A percentile compares a stretch with the other conserved stretches of the same genome.
These are phyloP conservation scores for Neurospora pannonica DNA, from an alignment of 495 filamentous ascomycete genomes.

Conservation along the genomic window DNA sequence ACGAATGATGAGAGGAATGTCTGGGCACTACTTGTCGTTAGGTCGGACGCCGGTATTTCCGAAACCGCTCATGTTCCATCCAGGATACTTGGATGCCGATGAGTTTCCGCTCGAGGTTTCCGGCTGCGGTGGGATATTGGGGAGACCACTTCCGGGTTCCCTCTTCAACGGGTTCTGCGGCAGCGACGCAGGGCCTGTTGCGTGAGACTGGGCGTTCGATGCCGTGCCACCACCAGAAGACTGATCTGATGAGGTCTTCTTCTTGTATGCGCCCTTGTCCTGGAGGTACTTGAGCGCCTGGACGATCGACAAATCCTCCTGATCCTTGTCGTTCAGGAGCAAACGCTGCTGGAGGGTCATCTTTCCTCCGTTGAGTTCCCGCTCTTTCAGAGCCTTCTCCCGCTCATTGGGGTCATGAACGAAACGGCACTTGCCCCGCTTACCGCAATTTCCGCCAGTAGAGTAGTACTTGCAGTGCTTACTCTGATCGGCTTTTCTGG, in stretches of 20 bases:
- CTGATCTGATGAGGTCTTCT: background rate
- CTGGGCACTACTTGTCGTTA: conserved; percentile 13
- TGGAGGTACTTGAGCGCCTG: conserved; percentile 42
- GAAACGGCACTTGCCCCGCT: conserved; percentile 57
- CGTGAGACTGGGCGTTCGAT: conserved; percentile 2
- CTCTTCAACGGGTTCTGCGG: conserved; percentile 14
- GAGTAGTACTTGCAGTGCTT: conserved; percentile 54
- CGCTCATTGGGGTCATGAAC: conserved; percentile 46
- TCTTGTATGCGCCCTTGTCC: conserved; percentile 28
- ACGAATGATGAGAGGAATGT: background rate
- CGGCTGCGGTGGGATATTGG: conserved; percentile 18
- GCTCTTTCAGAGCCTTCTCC: conserved; percentile 42
- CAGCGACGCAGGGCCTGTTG: background rate
- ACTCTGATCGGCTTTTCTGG: conserved; percentile 39
- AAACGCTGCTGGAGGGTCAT: conserved; percentile 48
- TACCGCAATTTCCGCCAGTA: conserved; percentile 49
- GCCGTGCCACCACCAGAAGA: background rate
- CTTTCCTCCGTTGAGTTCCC: conserved; percentile 43
- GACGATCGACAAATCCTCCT: conserved; percentile 46
- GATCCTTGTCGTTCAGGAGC: conserved; percentile 46
- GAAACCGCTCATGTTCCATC: conserved; percentile 27
- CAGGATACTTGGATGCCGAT: conserved; percentile 14
- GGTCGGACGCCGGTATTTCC: conserved; percentile 23
- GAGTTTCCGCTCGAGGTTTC: conserved; percentile 3
- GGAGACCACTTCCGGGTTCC: conserved; percentile 18